Evolutionary conservation across 2,329 filamentous ascomycete species (phyloP).

Genomic region (Aspergillaceae sp.): DNA sequence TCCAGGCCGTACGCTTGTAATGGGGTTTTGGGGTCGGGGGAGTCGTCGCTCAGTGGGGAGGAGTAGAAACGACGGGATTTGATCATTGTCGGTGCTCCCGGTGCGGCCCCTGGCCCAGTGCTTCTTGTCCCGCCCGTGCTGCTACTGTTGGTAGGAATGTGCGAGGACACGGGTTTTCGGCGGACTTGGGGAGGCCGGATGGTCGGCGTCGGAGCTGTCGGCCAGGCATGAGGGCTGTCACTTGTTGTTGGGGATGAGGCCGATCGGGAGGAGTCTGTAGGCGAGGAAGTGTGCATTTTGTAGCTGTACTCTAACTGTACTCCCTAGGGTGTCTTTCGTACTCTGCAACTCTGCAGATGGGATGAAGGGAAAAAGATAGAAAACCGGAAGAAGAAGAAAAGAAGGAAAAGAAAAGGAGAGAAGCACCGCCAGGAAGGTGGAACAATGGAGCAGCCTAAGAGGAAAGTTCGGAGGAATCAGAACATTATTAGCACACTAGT

Average conservation of each 20-base stretch:
- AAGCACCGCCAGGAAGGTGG: neutral
- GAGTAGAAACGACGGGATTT: constrained; percentile 28
- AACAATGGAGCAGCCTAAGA: neutral
- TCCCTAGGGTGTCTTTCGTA: neutral
- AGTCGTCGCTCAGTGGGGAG: constrained; percentile 20
- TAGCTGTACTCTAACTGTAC: neutral
- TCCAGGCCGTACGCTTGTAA: constrained; percentile 26
- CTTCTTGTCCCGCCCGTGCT: too few relatives aligned
- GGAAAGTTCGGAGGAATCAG: neutral
- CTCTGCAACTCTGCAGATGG: constrained; percentile 1
- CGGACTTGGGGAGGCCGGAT: too few relatives aligned
- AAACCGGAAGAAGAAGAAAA: neutral
- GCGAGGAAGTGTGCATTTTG: constrained; percentile 40
- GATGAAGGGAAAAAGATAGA: neutral
- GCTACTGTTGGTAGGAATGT: constrained; percentile 1
- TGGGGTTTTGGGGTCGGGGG: constrained; percentile 20
- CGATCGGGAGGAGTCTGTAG: too few relatives aligned
- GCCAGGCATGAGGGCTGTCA: too few relatives aligned
- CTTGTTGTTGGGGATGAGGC: too few relatives aligned
- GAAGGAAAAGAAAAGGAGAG: neutral
- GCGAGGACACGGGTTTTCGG: too few relatives aligned
- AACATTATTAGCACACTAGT: too few relatives aligned
- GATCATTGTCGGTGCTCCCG: constrained; percentile 1
- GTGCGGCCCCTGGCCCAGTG: too few relatives aligned
- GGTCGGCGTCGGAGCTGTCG: too few relatives aligned